Percentiles rank a stretch among this genome's conserved stretches.
Evolutionary conservation across 495 filamentous ascomycete genomes (phyloP).

Genomic region (Bryoglossum gracile): DNA sequence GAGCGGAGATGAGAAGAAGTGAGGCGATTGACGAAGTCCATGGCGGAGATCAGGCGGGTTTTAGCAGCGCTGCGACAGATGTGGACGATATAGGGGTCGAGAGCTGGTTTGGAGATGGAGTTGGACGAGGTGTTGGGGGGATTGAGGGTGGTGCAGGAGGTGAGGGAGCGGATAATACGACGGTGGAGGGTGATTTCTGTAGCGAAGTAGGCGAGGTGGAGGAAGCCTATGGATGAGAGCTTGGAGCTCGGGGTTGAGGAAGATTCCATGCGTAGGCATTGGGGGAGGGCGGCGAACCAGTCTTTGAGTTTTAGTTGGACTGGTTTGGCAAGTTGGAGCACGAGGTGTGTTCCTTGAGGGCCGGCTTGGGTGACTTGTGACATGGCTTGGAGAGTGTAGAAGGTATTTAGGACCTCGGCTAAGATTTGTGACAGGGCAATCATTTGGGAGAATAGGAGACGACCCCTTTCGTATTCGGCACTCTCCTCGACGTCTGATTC

Average conservation of each 20-base stretch:
- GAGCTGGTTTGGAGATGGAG: conserved; percentile 20
- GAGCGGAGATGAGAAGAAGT: conserved; percentile 62
- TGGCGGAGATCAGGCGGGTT: conserved; percentile 66
- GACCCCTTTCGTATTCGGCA: conserved; percentile 59
- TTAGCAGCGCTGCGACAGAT: conserved; percentile 92
- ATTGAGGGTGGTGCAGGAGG: conserved; percentile 32
- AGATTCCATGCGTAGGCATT: conserved; percentile 58
- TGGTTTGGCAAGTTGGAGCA: conserved; percentile 69
- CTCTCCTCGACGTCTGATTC: conserved; percentile 50
- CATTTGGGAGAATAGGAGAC: conserved; percentile 64
- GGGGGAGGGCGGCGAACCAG: conserved; percentile 65
- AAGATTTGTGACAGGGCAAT: conserved; percentile 68
- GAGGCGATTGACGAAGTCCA: conserved; percentile 72
- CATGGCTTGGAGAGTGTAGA: conserved; percentile 66
- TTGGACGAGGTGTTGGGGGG: conserved; percentile 21
- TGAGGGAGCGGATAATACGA: conserved; percentile 68
- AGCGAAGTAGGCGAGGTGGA: conserved; percentile 80
- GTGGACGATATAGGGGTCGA: conserved; percentile 72
- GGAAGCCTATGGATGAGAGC: conserved; percentile 58
- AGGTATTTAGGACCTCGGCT: conserved; percentile 69
- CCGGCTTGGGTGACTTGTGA: conserved; percentile 41
- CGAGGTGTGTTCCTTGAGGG: conserved; percentile 49
- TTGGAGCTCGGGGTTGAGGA: conserved; percentile 28
- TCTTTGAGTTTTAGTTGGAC: conserved; percentile 78
- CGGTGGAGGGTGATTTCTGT: conserved; percentile 81